Percentiles rank a stretch among this genome's conserved stretches.
Evolutionary conservation across 2,329 filamentous ascomycete species (phyloP).

Genomic region (Aspergillus ochraceus): DNA sequence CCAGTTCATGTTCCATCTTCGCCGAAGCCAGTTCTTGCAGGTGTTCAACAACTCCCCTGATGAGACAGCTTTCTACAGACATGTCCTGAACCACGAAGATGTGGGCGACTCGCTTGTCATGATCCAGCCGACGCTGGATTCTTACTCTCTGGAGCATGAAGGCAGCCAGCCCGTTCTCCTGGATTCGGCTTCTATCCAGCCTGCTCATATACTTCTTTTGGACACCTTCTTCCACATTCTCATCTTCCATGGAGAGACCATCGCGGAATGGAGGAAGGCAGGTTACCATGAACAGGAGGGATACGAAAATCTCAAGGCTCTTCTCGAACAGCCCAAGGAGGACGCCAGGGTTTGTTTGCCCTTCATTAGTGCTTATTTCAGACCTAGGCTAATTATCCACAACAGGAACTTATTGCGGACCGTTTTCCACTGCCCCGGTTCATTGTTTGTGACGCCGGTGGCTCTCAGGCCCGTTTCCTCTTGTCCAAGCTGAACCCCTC

Average conservation of each 20-base stretch:
- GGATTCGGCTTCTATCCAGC: conserved; percentile 94
- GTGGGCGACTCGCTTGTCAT: conserved; percentile 95
- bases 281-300: conserved; percentile 98
- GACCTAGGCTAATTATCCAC: conserved; percentile 5
- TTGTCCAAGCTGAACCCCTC: conserved; percentile 96
- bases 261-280: conserved; percentile 96
- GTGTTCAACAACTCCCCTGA: conserved; percentile 99
- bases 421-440: conserved; percentile 97
- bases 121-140: conserved; percentile 97
- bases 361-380: background rate
- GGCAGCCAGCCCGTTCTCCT: conserved; percentile 90
- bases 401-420: conserved; percentile 91
- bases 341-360: conserved; percentile 75
- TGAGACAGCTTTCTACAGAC: conserved; percentile 97
- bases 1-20: conserved; percentile 99
- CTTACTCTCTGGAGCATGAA: conserved; percentile 95
- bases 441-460: conserved; percentile 97
- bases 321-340: conserved; percentile 92
- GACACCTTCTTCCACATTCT: conserved; percentile 99
- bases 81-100: conserved; percentile 96
- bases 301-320: conserved; percentile 88
- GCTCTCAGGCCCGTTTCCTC: conserved; percentile 94
- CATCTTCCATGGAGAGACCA: conserved; percentile 97
- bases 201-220: conserved; percentile 86
- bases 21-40: conserved; percentile 94